These are phyloP conservation scores for Fusarium liriodendri DNA, from an alignment of 2,329 filamentous ascomycete species.

Conservation along the genomic window DNA sequence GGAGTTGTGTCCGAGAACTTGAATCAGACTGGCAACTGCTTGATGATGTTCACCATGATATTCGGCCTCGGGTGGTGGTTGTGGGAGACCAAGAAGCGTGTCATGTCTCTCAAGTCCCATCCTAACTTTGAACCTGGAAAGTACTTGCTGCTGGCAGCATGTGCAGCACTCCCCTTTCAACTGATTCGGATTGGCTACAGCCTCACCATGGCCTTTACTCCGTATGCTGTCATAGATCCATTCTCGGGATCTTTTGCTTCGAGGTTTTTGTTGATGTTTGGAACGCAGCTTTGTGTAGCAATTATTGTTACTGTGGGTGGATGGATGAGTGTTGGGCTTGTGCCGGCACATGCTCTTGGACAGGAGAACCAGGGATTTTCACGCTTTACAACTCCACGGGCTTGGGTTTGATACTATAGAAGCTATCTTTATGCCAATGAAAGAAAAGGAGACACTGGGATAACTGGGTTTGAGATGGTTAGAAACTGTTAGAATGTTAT, in stretches of 20 bases:
- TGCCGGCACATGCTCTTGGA: not conserved
- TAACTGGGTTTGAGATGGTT: no score
- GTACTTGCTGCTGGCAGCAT: slow-evolving; percentile 4
- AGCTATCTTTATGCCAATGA: not conserved
- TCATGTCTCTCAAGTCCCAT: not conserved
- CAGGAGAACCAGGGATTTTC: not conserved
- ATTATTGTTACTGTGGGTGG: slow-evolving; percentile 10
- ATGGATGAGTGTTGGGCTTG: slow-evolving; percentile 8
- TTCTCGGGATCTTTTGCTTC: not conserved
- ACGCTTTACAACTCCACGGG: not conserved
- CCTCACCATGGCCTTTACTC: slow-evolving; percentile 10
- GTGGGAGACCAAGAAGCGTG: not conserved
- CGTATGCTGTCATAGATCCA: not conserved
- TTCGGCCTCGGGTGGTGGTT: not conserved
- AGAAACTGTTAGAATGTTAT: not conserved
- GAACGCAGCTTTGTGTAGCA: not conserved
- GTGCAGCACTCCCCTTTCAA: slow-evolving; percentile 5
- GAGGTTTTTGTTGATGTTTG: not conserved
- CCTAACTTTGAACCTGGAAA: slow-evolving; percentile 14
- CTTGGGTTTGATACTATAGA: not conserved
- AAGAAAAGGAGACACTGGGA: not conserved
- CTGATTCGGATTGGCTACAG: slow-evolving; percentile 15
- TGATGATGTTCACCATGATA: not conserved
- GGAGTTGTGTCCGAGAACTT: not conserved
- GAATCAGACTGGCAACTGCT: not conserved